Conservation (phyloP, 345 rosid genomes). For the Dimocarpus longan region DNA sequence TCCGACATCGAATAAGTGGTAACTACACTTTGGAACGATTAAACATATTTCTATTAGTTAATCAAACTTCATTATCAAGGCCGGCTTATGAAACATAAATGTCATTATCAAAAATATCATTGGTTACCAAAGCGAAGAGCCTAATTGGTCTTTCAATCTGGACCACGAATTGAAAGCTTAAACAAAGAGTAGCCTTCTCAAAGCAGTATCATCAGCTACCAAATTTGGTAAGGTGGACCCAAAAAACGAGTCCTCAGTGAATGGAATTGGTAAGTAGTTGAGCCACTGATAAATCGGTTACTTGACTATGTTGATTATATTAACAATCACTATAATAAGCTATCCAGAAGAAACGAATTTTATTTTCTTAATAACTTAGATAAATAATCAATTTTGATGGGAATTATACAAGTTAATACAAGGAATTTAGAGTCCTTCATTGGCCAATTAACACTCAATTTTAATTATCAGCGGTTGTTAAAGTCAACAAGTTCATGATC, state of each 20-base stretch:
- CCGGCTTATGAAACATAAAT: background rate
- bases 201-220: background rate
- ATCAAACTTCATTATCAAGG: background rate
- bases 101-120: background rate
- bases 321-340: too few relatives aligned
- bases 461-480: too few relatives aligned
- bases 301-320: too few relatives aligned
- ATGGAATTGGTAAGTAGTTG: background rate
- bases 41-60: too few relatives aligned
- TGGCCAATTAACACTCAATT: background rate
- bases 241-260: background rate
- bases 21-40: background rate
- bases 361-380: too few relatives aligned
- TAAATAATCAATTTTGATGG: background rate
- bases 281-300: background rate
- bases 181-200: background rate
- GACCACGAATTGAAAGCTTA: background rate
- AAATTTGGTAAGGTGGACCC: constrained; percentile 2
- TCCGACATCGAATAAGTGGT: background rate
- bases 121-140: background rate
- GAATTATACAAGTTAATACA: background rate
- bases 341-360: too few relatives aligned
- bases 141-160: background rate
- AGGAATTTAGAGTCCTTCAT: background rate
- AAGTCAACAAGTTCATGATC: too few relatives aligned